phyloP scores from a whole-genome alignment of 208 protist species.

The Trypanosoma conorhini region DNA sequence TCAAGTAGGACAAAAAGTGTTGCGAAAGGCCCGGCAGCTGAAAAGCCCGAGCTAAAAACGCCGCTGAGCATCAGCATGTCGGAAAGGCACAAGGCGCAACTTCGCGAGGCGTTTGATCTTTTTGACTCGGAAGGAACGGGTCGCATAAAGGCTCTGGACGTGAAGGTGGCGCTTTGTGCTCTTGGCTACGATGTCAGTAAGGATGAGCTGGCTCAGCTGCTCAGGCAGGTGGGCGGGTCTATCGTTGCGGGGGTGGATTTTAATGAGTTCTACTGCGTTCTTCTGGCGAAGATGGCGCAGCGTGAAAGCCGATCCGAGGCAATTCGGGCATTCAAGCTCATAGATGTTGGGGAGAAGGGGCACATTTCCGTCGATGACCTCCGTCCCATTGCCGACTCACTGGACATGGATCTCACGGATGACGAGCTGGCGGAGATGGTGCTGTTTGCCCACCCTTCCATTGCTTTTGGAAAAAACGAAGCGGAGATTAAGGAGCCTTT shows the following conservation, averaged over 20 bases:
- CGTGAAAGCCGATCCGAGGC: conserved; percentile 84
- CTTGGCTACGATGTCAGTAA: conserved; percentile 95
- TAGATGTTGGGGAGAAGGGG: conserved; percentile 92
- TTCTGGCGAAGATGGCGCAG: conserved; percentile 83
- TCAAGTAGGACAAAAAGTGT: conserved; percentile 13
- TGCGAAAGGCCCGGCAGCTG: background rate
- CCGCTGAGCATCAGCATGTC: conserved; percentile 57
- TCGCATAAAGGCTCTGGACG: conserved; percentile 81
- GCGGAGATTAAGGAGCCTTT: conserved; percentile 65
- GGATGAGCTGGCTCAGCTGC: conserved; percentile 81
- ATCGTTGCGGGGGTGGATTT: conserved; percentile 76
- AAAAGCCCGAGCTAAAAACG: conserved; percentile 32
- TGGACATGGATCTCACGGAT: conserved; percentile 95
- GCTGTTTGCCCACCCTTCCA: conserved; percentile 87
- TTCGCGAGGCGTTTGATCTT: conserved; percentile 95
- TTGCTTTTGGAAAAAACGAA: conserved; percentile 46
- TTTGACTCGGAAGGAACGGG: conserved; percentile 95
- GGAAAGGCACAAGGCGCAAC: conserved; percentile 81
- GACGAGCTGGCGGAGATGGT: conserved; percentile 98
- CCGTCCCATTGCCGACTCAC: conserved; percentile 85
- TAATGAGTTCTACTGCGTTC: conserved; percentile 89
- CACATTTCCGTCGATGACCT: conserved; percentile 96
- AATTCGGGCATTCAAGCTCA: conserved; percentile 91
- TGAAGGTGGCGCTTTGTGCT: conserved; percentile 93
- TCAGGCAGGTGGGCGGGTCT: conserved; percentile 69